Evolutionary conservation across 2,329 filamentous ascomycete genomes (phyloP).

Genomic region (Arthroderma sp.): DNA sequence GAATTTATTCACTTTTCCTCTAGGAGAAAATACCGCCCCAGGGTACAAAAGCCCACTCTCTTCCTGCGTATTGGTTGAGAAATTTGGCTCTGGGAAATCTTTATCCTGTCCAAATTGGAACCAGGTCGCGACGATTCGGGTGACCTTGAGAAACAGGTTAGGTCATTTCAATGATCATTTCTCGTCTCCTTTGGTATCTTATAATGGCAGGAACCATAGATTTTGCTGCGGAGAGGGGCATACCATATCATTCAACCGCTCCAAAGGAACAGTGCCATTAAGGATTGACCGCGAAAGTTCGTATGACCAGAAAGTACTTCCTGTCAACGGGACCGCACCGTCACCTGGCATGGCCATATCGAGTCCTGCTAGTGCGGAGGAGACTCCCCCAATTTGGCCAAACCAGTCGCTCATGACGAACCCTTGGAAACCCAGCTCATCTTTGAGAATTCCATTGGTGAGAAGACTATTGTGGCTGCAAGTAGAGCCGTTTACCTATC

Average conservation of each 20-base stretch:
- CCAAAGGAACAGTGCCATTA: conserved; percentile 46
- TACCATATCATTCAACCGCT: conserved; percentile 43
- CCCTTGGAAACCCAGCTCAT: conserved; percentile 62
- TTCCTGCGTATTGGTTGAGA: conserved; percentile 47
- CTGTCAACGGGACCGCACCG: conserved; percentile 40
- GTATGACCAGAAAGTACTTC: conserved; percentile 43
- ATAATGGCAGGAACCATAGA: background rate
- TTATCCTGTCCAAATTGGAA: conserved; percentile 46
- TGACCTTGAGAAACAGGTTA: conserved; percentile 30
- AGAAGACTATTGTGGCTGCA: conserved; percentile 57
- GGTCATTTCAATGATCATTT: background rate
- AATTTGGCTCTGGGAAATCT: conserved; percentile 46
- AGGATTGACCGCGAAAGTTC: conserved; percentile 44
- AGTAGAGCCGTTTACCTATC: conserved; percentile 52
- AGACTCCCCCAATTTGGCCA: conserved; percentile 49
- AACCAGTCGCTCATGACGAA: conserved; percentile 60
- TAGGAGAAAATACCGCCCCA: conserved; percentile 46
- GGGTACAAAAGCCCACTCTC: conserved; percentile 46
- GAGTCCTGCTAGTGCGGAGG: conserved; percentile 49
- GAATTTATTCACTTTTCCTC: conserved; percentile 56
- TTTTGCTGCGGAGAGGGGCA: background rate
- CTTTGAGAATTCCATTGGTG: conserved; percentile 58
- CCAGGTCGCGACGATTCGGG: conserved; percentile 48
- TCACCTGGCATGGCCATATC: conserved; percentile 63
- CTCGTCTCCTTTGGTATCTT: background rate